These are phyloP conservation scores for Novymonas esmeraldas DNA, from an alignment of 208 protist genomes.

Conservation along the genomic window DNA sequence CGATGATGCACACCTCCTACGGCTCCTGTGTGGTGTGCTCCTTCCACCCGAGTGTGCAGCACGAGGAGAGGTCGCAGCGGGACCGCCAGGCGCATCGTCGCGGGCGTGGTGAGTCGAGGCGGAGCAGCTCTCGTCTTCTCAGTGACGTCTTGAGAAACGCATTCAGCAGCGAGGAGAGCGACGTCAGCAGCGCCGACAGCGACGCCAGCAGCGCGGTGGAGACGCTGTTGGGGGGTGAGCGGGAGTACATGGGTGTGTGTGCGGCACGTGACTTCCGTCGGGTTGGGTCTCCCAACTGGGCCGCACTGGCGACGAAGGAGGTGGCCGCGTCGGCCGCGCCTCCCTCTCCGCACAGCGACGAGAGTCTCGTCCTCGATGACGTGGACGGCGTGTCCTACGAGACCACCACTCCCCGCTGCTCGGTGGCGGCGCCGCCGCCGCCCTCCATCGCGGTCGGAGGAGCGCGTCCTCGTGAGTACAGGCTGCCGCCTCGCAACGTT, in stretches of 20 bases:
- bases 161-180: background rate
- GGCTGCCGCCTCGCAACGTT: no score
- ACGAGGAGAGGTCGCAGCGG: no score
- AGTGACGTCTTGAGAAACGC: background rate
- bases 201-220: background rate
- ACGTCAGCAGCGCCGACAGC: background rate
- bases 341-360: no score
- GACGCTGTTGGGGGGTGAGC: background rate
- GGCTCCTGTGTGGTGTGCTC: no score
- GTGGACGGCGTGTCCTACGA: no score
- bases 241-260: conserved; percentile 15
- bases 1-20: no score
- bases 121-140: background rate
- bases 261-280: conserved; percentile 6
- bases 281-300: conserved; percentile 8
- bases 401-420: no score
- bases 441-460: no score
- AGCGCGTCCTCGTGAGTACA: no score
- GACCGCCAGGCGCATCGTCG: background rate
- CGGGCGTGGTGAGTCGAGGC: background rate
- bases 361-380: no score
- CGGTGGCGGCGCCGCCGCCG: no score
- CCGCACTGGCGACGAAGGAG: conserved; percentile 1
- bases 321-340: background rate
- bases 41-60: no score